Evolutionary conservation across 768 basidiomycete genomes (phyloP).

Genomic region (Solioccasus polychromus): DNA sequence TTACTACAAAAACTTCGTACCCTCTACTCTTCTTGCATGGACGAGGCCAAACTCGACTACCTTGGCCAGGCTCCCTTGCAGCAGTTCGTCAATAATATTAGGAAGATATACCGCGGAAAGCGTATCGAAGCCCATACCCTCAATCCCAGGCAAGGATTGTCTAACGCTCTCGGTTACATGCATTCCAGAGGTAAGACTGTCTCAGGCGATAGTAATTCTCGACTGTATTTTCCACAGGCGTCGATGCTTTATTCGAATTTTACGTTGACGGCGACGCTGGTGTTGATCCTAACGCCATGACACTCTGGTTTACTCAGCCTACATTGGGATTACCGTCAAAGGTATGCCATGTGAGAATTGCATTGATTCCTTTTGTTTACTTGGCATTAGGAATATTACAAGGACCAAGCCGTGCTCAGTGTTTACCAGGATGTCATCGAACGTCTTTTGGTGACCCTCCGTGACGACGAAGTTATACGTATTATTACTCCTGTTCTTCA

Average conservation of each 20-base stretch:
- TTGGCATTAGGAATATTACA: constrained; percentile 75
- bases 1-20: constrained; percentile 63
- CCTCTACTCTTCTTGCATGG: constrained; percentile 79
- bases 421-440: constrained; percentile 69
- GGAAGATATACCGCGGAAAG: constrained; percentile 56
- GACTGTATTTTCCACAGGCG: constrained; percentile 43
- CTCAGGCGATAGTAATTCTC: not conserved
- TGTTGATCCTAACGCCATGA: constrained; percentile 81
- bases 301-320: constrained; percentile 82
- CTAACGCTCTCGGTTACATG: constrained; percentile 78
- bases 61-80: constrained; percentile 70
- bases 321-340: constrained; percentile 83
- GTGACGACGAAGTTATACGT: constrained; percentile 38
- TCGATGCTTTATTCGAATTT: constrained; percentile 77
- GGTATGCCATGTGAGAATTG: constrained; percentile 35
- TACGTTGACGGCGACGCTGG: constrained; percentile 87
- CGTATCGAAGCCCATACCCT: constrained; percentile 37
- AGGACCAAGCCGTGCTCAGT: constrained; percentile 66
- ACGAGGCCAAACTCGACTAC: constrained; percentile 73
- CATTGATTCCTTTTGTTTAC: not conserved
- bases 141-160: constrained; percentile 55
- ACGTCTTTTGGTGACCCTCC: constrained; percentile 59
- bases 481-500: constrained; percentile 23
- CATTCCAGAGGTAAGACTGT: constrained; percentile 72
- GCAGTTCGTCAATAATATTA: constrained; percentile 60